These are phyloP conservation scores for Leucosporidium creatinivorum DNA, from an alignment of 768 basidiomycete species.

Conservation along the genomic window DNA sequence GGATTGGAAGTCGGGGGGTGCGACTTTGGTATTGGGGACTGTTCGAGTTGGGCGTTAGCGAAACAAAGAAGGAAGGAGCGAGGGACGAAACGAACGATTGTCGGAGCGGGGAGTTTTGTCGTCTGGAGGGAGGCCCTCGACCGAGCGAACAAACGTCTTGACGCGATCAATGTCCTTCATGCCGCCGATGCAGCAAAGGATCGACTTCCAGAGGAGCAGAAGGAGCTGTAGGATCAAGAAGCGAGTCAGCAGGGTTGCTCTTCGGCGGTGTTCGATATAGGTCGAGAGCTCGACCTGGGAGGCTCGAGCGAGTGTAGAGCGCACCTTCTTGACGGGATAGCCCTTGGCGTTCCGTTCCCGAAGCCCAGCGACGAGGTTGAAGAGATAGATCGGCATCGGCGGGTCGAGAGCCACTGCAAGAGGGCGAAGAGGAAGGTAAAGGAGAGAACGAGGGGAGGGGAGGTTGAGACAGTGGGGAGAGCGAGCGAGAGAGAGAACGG, in stretches of 20 bases:
- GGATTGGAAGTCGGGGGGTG: conserved; percentile 78
- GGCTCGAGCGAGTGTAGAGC: too few species aligned
- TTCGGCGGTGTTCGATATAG: neutral
- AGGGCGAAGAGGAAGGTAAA: neutral
- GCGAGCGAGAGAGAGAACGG: too few species aligned
- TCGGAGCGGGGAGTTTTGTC: conserved; percentile 7
- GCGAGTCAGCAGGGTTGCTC: neutral
- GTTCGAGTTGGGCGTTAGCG: conserved; percentile 32
- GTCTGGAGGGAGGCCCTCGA: conserved; percentile 59
- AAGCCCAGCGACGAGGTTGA: conserved; percentile 78
- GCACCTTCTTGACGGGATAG: conserved; percentile 93
- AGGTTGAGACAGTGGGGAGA: neutral
- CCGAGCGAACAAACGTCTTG: conserved; percentile 75
- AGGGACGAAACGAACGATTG: conserved; percentile 2
- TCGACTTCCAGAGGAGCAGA: conserved; percentile 86
- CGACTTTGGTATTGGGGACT: conserved; percentile 58
- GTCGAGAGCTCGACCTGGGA: too few species aligned
- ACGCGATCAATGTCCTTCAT: conserved; percentile 75
- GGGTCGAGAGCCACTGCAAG: conserved; percentile 83
- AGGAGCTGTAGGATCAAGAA: conserved; percentile 55
- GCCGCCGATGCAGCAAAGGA: conserved; percentile 87
- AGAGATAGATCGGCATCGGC: conserved; percentile 83
- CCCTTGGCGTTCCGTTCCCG: conserved; percentile 90
- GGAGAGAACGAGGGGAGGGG: neutral
- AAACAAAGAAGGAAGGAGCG: neutral